Evolutionary conservation across 2,329 filamentous ascomycete genomes (phyloP), one percentile per base, ranked within the genome.

Genomic region (Ophiognomonia clavigignenti-juglandacearum): DNA sequence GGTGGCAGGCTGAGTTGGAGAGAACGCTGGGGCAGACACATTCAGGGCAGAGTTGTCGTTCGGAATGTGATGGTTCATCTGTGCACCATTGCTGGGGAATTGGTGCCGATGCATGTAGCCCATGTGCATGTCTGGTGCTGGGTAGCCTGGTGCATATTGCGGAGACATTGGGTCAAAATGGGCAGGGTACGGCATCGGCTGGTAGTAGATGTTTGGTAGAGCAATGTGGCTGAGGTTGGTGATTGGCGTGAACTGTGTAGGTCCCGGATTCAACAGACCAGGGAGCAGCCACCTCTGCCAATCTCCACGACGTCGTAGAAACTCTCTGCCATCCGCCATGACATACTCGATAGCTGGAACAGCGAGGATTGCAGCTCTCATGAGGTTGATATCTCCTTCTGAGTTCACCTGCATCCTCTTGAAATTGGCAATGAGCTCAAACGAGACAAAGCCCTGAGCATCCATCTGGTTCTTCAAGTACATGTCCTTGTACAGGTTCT

Each of bases 391-490:
- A 48, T 96, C 84, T 42, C 80, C 78, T 1, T 29, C 19, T 7
- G 85, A 86, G 24, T 95, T 69, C 23, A 78, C 71, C 65, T 83
- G 84, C 62, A 95, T 85, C 50, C 93, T 85, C 65, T 88, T 89
- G 74, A 98, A 98, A n/a, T 75, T 77, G 19, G 86, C 79, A 56
- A 98, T 85, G 49, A 96, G 78, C 27, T 78, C 75, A 43, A 98
- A 70, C 42, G 82, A 83, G 13, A 96, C 91, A 60, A 91, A 97
- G 16, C 93, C 93, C 64, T 97, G 88, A 1, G 86, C 88, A 62
- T 98, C 92, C 93, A 98, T 97, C 57, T 91, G 84, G 59, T 81
- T 83, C 48, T 93, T 85, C 50, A 98, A 75, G 66, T 83, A 97
- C 60, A 88, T 76, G 61, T 98, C 93, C 68, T 96, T 96, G 75